phyloP scores from a whole-genome alignment of 169 alveolate genomes.

The Cryptosporidium baileyi region DNA sequence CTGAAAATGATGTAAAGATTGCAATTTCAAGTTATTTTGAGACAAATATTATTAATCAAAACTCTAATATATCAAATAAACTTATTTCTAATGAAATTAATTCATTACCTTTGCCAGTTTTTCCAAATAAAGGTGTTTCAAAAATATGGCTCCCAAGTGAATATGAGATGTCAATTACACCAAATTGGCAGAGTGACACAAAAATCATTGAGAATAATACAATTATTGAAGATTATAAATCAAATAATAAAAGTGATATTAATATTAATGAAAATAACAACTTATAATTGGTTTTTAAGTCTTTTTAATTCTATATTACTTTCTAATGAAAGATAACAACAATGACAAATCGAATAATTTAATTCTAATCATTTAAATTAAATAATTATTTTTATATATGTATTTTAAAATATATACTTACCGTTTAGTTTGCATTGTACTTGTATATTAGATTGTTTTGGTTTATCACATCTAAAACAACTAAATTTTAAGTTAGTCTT shows the following conservation, averaged over 20 bases:
- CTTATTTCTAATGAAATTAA: constrained; percentile 46
- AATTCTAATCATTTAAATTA: background rate
- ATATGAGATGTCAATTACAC: constrained; percentile 39
- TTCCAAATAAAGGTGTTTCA: constrained; percentile 58
- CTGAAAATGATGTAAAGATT: constrained; percentile 45
- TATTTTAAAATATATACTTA: background rate
- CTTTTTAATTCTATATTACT: constrained; percentile 18
- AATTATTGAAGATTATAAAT: background rate
- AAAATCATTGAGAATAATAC: background rate
- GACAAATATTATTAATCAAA: constrained; percentile 11
- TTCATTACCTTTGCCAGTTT: constrained; percentile 36
- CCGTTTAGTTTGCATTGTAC: constrained; percentile 49
- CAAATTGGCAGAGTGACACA: constrained; percentile 30
- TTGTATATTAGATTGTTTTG: constrained; percentile 59
- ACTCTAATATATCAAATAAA: constrained; percentile 1
- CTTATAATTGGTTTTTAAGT: background rate
- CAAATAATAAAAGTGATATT: background rate
- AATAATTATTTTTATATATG: background rate
- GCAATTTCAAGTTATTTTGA: constrained; percentile 25
- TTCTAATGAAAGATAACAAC: constrained; percentile 48
- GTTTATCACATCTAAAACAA: constrained; percentile 66
- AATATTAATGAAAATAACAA: background rate
- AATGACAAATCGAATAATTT: constrained; percentile 39
- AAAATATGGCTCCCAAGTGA: constrained; percentile 55
- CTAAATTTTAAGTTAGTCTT: background rate